Conservation (phyloP, 164 flowering plant species). For the Brasenia schreberi region DNA sequence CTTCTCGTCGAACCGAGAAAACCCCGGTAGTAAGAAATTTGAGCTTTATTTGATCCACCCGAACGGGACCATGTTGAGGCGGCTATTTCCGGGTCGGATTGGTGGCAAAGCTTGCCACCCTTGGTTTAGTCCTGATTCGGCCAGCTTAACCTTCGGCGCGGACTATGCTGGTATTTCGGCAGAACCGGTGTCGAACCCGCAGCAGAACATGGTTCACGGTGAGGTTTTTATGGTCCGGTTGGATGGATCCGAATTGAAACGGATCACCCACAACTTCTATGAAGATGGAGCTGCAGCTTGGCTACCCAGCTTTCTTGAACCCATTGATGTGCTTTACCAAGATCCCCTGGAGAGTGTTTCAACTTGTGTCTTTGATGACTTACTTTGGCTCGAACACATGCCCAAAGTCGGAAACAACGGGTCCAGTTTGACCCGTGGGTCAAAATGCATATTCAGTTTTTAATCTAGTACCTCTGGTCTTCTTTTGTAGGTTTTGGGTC, state of each 20-base stretch:
- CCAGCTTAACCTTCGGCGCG: slow-evolving; percentile 46
- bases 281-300: slow-evolving; percentile 92
- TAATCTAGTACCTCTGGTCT: too few species aligned
- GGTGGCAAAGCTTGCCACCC: slow-evolving; percentile 71
- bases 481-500: too few species aligned
- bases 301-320: slow-evolving; percentile 21
- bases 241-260: slow-evolving; percentile 49
- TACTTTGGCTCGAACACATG: neutral
- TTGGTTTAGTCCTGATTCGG: slow-evolving; percentile 67
- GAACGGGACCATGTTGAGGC: slow-evolving; percentile 53
- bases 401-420: neutral
- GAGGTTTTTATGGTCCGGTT: slow-evolving; percentile 47
- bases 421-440: neutral
- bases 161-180: slow-evolving; percentile 77
- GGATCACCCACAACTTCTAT: slow-evolving; percentile 69
- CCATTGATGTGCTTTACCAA: neutral
- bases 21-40: slow-evolving; percentile 52
- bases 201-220: slow-evolving; percentile 81
- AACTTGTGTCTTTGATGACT: neutral
- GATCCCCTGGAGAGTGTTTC: neutral
- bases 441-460: neutral
- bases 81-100: slow-evolving; percentile 9
- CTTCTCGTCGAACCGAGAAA: slow-evolving; percentile 62
- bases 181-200: slow-evolving; percentile 74
- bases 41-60: slow-evolving; percentile 59